Evolutionary conservation across 1,284 basidiomycete genomes (phyloP).

Genomic region (Trichosporon sp.): DNA sequence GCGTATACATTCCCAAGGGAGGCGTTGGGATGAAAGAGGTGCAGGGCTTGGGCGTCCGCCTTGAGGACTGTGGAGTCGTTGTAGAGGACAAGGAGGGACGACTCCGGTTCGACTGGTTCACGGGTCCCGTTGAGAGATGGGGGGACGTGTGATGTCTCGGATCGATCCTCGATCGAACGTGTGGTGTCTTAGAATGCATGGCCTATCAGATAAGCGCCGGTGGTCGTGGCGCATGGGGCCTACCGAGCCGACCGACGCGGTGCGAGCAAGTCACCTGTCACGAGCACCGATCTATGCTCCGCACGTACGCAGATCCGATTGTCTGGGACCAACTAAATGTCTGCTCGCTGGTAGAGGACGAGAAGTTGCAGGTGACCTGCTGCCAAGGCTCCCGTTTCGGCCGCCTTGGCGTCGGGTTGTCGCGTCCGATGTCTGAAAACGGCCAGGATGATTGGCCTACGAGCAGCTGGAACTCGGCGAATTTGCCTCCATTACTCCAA

Average conservation of each 20-base stretch:
- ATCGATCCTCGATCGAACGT: not conserved
- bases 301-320: not conserved
- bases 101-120: slow-evolving; percentile 43
- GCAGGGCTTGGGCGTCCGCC: slow-evolving; percentile 65
- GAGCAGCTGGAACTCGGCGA: not conserved
- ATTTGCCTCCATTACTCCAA: not conserved
- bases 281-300: not conserved
- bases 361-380: not conserved
- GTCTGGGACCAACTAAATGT: not conserved
- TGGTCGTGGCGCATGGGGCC: not conserved
- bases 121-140: slow-evolving; percentile 34
- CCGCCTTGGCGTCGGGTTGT: not conserved
- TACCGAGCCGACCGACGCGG: not conserved
- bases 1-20: slow-evolving; percentile 60
- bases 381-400: not conserved
- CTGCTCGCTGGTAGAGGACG: not conserved
- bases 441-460: not conserved
- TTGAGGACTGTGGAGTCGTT: slow-evolving; percentile 78
- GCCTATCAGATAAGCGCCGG: not conserved
- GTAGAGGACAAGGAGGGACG: slow-evolving; percentile 46
- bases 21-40: slow-evolving; percentile 38
- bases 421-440: not conserved
- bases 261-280: not conserved
- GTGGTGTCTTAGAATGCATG: not conserved
- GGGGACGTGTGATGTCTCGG: slow-evolving; percentile 31